Conservation (phyloP, 1,284 basidiomycete species). For the Somion occarium region DNA sequence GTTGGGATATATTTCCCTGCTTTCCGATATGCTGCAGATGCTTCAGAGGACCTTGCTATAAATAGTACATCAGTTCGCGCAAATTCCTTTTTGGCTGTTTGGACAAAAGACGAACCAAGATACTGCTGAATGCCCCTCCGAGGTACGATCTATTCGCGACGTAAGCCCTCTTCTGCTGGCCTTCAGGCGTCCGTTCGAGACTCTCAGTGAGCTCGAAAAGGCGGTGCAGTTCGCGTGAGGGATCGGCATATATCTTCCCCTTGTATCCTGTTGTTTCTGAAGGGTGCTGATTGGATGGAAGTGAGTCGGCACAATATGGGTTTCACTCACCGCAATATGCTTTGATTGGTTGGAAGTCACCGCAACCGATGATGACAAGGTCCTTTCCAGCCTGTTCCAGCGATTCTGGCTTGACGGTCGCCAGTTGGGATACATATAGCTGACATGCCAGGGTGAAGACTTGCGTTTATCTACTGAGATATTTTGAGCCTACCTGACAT, state of each 20-base stretch:
- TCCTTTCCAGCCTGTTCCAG: constrained; percentile 38
- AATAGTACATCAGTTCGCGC: no score
- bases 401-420: constrained; percentile 36
- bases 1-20: constrained; percentile 53
- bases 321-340: constrained; percentile 43
- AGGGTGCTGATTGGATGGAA: neutral
- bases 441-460: constrained; percentile 21
- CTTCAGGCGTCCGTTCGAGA: constrained; percentile 40
- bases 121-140: constrained; percentile 34
- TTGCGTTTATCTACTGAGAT: constrained; percentile 1
- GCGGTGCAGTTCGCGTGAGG: constrained; percentile 46
- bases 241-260: constrained; percentile 55
- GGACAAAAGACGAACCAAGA: constrained; percentile 49
- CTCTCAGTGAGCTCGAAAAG: constrained; percentile 46
- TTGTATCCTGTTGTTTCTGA: constrained; percentile 44
- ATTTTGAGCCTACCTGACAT: constrained; percentile 34
- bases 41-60: constrained; percentile 39
- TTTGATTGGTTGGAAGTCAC: constrained; percentile 50
- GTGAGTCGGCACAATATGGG: neutral
- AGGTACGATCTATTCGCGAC: constrained; percentile 28
- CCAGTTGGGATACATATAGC: constrained; percentile 51
- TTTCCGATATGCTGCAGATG: constrained; percentile 47
- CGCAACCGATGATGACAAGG: constrained; percentile 59
- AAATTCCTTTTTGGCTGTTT: no score
- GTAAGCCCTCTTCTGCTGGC: constrained; percentile 44